Percentiles rank a stretch among this genome's conserved stretches.
Conservation (phyloP, 1,284 basidiomycete genomes). For the Papiliotrema laurentii region DNA sequence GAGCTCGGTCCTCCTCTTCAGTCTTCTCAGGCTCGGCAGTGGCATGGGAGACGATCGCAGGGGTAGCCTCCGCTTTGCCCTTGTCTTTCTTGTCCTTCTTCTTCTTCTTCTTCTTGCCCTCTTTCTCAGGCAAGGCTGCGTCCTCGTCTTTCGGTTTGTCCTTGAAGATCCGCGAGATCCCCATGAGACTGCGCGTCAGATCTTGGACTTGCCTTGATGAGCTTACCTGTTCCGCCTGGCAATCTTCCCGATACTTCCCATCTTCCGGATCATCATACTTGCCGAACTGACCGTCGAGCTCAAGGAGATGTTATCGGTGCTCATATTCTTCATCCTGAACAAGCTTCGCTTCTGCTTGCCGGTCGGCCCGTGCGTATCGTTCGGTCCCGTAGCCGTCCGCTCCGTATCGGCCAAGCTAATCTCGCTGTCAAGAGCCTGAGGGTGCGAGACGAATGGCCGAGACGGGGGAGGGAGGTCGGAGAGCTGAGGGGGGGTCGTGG, state of each 20-base stretch:
- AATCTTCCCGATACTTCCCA: slow-evolving; percentile 89
- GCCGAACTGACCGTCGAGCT: slow-evolving; percentile 95
- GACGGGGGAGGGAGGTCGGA: slow-evolving; percentile 20
- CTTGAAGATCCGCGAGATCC: slow-evolving; percentile 92
- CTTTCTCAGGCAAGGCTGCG: slow-evolving; percentile 45
- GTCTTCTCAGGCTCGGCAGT: slow-evolving; percentile 71
- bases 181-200: slow-evolving; percentile 58
- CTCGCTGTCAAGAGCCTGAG: slow-evolving; percentile 32
- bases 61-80: slow-evolving; percentile 55
- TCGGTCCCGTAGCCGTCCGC: slow-evolving; percentile 30
- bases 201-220: background rate
- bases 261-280: slow-evolving; percentile 94
- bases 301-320: slow-evolving; percentile 95
- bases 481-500: slow-evolving; percentile 27
- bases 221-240: slow-evolving; percentile 69
- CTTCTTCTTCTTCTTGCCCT: slow-evolving; percentile 55
- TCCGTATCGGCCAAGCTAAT: slow-evolving; percentile 40
- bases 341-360: slow-evolving; percentile 46
- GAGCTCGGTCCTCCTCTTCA: slow-evolving; percentile 51
- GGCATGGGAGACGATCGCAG: slow-evolving; percentile 74
- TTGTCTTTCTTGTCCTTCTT: slow-evolving; percentile 51
- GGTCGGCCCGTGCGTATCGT: slow-evolving; percentile 52
- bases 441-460: slow-evolving; percentile 28
- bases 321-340: slow-evolving; percentile 90
- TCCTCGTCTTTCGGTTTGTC: slow-evolving; percentile 69